A percentile compares a stretch with the other conserved stretches of the same genome.
phyloP scores from a whole-genome alignment of 2,329 filamentous ascomycete genomes.

The Penicillium janthinellum region DNA sequence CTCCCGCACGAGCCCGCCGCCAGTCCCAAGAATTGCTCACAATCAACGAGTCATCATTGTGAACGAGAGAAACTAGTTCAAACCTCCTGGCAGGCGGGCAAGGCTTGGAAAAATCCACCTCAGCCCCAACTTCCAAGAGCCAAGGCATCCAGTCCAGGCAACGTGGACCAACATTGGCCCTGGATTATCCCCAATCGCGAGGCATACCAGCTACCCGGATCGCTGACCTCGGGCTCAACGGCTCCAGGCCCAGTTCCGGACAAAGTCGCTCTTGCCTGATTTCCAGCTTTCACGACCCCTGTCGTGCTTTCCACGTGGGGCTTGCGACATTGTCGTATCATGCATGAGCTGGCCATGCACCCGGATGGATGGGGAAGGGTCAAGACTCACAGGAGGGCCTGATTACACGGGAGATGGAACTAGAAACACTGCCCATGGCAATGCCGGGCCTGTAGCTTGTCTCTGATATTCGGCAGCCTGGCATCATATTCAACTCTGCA shows the following conservation, averaged over 20 bases:
- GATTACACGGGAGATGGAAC: neutral
- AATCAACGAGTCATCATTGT: neutral
- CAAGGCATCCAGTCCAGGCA: neutral
- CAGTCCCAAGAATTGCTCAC: neutral
- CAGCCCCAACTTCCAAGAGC: neutral
- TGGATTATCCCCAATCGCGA: neutral
- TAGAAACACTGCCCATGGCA: neutral
- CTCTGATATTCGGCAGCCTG: neutral
- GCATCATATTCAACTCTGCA: slow-evolving; percentile 5
- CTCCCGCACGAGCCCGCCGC: slow-evolving; percentile 7
- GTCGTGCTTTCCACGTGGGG: slow-evolving; percentile 2
- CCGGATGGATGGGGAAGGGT: slow-evolving; percentile 7
- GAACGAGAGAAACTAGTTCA: neutral
- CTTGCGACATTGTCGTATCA: neutral
- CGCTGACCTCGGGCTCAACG: neutral
- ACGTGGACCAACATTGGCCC: neutral
- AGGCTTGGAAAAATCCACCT: neutral
- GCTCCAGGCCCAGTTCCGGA: neutral
- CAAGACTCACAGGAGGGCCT: neutral
- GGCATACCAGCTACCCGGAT: slow-evolving; percentile 11
- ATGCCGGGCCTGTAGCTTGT: neutral
- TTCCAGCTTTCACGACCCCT: neutral
- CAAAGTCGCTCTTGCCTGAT: neutral
- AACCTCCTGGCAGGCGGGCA: neutral
- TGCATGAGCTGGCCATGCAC: slow-evolving; percentile 7